Conservation (phyloP, 192 early-diverging fungal genomes). For the Diversispora epigaea region DNA sequence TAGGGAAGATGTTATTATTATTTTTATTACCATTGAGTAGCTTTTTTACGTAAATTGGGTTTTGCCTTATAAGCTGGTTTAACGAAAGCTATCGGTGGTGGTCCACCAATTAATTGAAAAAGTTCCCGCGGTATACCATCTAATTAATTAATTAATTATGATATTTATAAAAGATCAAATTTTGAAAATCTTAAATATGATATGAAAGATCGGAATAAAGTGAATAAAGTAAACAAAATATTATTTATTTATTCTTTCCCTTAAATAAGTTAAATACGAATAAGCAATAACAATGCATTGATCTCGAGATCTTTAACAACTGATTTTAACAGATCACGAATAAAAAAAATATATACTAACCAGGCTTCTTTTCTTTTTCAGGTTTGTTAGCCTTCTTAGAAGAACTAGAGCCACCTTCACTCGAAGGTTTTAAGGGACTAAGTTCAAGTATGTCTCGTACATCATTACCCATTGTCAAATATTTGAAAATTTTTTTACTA, state of each 20-base stretch:
- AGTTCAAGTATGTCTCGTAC: conserved; percentile 65
- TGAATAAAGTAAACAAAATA: conserved; percentile 46
- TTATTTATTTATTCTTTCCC: no score
- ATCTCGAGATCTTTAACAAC: no score
- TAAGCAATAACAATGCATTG: no score
- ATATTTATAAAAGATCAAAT: neutral
- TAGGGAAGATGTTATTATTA: no score
- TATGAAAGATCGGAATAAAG: conserved; percentile 35
- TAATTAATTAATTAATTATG: conserved; percentile 23
- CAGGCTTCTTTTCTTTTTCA: conserved; percentile 37
- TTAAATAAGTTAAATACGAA: no score
- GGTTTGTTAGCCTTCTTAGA: conserved; percentile 29
- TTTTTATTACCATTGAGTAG: conserved; percentile 58
- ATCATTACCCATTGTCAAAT: conserved; percentile 38
- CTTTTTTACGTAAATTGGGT: conserved; percentile 66
- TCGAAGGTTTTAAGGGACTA: conserved; percentile 38
- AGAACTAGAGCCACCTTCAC: conserved; percentile 27
- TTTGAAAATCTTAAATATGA: neutral
- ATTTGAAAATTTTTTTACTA: no score
- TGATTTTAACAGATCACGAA: no score
- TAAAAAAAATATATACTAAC: no score
- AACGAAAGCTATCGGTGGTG: conserved; percentile 61
- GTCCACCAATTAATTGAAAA: conserved; percentile 65
- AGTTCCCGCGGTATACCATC: conserved; percentile 63
- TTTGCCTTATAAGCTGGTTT: conserved; percentile 68